Percentiles rank a stretch among this genome's conserved stretches.
These are phyloP conservation scores for Fistulina hepatica DNA, from an alignment of 1,284 basidiomycete genomes.

Conservation along the genomic window DNA sequence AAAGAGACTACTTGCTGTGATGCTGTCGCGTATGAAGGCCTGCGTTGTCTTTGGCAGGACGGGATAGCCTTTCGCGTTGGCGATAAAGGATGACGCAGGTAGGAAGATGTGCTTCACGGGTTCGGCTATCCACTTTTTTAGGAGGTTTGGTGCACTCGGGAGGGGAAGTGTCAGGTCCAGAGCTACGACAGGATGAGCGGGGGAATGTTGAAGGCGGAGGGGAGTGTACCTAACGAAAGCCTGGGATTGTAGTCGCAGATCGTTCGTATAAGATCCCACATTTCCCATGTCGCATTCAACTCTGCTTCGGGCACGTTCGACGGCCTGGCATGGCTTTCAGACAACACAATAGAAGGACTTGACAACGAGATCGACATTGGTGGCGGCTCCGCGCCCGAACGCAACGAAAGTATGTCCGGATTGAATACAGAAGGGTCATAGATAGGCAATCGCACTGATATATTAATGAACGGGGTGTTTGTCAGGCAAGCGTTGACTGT, in stretches of 20 bases:
- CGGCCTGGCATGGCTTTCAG: slow-evolving; percentile 19
- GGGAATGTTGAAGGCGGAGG: slow-evolving; percentile 4
- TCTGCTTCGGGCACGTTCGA: slow-evolving; percentile 40
- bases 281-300: slow-evolving; percentile 87
- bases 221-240: slow-evolving; percentile 63
- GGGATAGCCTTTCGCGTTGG: slow-evolving; percentile 94
- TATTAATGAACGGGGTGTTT: slow-evolving; percentile 57
- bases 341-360: slow-evolving; percentile 28
- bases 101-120: slow-evolving; percentile 82
- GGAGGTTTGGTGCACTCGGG: slow-evolving; percentile 60
- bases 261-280: slow-evolving; percentile 91
- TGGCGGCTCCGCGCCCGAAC: slow-evolving; percentile 18
- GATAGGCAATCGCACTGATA: slow-evolving; percentile 78
- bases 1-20: slow-evolving; percentile 51
- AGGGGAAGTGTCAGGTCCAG: slow-evolving; percentile 85
- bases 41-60: slow-evolving; percentile 91
- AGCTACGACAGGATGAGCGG: slow-evolving; percentile 35
- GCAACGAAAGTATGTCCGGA: slow-evolving; percentile 19
- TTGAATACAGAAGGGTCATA: slow-evolving; percentile 62
- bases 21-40: slow-evolving; percentile 76
- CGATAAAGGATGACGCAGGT: slow-evolving; percentile 85
- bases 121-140: slow-evolving; percentile 87
- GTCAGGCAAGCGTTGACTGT: slow-evolving; percentile 73
- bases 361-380: slow-evolving; percentile 22
- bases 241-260: slow-evolving; percentile 83